Base-by-base conservation (phyloP, 2,329 filamentous ascomycete species). In the Incumbomyces lentus region DNA sequence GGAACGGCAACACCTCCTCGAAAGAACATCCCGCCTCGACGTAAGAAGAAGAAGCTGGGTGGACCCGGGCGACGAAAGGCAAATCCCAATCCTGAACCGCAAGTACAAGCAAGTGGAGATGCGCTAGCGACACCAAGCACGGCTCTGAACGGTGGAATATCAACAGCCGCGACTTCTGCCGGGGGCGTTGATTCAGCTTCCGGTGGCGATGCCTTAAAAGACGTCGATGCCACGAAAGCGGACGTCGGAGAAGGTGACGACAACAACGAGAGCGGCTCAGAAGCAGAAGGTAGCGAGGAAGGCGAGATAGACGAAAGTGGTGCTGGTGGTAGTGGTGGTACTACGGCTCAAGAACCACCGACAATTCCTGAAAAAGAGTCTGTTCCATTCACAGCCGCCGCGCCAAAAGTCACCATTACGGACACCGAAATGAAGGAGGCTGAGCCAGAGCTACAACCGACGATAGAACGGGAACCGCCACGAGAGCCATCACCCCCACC, bases 31-130 rank as follows among this genome's bases (percentile, higher is more conserved):
- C 55, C 55, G 11, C 55, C 55, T 4, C 48, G 43, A 19, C 47
- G 52, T 7, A 57, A 57, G 50, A 56, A 53, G 50, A 57, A 55
- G 53, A 56, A 54, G 52, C 48, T 50, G 12, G 54, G 54, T 35
- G 54, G 54, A 22, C 54, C 54, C 29, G 54, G 54, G 8, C 33
- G 54, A 33, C 22, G 44, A 16, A 55, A 53, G 45, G 44, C 44
- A 16, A 39, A 14, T 40, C 17, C 32, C 14, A 35, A 26, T 16
- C 29, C 45, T 6, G 44, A 32, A 33, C 18, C 40, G 6, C 26
- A 36, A 33, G 39, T 32, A 26, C 22, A 26, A 26, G 22, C 22
- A 4, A 26, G 22, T 26, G 22, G 22, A 5, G 22, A 26, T 26
- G 22, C 22, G 22, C 22, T 26, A 26, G 22, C 22, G 8, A 4